A percentile compares a stretch with the other conserved stretches of the same genome.
Evolutionary conservation across 306 rosid genomes (phyloP).

Genomic region (Lathyrus aphaca): DNA sequence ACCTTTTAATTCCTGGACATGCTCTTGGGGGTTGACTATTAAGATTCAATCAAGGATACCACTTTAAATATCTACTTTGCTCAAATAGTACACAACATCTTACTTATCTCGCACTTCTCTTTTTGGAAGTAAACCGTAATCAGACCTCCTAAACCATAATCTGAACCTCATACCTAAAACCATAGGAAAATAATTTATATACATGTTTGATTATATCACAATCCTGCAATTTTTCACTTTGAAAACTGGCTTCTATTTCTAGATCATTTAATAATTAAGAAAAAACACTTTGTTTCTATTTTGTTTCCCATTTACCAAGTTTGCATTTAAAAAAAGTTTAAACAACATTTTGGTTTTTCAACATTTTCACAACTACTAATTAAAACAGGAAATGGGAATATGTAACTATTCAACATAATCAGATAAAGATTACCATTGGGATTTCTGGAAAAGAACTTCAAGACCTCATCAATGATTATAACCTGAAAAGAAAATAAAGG

Average conservation of each 20-base stretch:
- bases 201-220: constrained; percentile 1
- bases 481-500: constrained; percentile 55
- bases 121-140: constrained; percentile 65
- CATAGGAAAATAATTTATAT: constrained; percentile 11
- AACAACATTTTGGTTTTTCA: neutral
- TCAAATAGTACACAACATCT: constrained; percentile 30
- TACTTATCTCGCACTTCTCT: constrained; percentile 74
- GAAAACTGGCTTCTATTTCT: constrained; percentile 22
- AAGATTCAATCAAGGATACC: constrained; percentile 27
- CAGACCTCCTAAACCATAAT: constrained; percentile 77
- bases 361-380: neutral
- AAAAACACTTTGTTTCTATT: neutral
- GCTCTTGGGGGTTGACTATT: constrained; percentile 34
- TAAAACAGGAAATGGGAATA: constrained; percentile 7
- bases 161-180: constrained; percentile 68
- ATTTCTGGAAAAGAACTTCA: constrained; percentile 89
- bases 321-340: neutral
- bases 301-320: neutral
- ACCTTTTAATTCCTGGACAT: constrained; percentile 41
- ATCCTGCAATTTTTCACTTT: constrained; percentile 32
- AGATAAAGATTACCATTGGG: constrained; percentile 58
- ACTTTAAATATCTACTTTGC: constrained; percentile 23
- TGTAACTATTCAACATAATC: constrained; percentile 18
- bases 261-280: neutral
- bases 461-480: constrained; percentile 85